Conservation (phyloP, 1,139 yeast species). For the Protomyces lactucae-debilis region DNA sequence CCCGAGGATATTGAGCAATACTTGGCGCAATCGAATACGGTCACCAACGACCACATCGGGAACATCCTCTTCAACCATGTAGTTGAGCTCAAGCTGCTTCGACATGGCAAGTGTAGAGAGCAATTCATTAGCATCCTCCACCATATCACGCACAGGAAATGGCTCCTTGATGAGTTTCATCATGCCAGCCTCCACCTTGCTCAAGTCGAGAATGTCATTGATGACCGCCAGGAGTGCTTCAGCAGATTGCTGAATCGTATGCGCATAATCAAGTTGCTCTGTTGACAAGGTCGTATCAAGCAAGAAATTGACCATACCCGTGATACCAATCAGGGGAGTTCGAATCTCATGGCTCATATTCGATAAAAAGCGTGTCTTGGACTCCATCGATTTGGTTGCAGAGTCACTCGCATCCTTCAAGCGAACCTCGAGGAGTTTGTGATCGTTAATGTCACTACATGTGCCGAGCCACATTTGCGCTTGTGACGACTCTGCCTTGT, state of each 20-base stretch:
- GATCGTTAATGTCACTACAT: slow-evolving; percentile 40
- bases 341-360: slow-evolving; percentile 62
- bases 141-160: slow-evolving; percentile 68
- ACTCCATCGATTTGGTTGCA: slow-evolving; percentile 36
- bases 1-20: slow-evolving; percentile 81
- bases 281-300: slow-evolving; percentile 72
- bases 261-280: slow-evolving; percentile 76
- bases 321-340: slow-evolving; percentile 85
- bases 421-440: slow-evolving; percentile 49
- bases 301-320: slow-evolving; percentile 94
- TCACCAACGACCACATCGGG: slow-evolving; percentile 83
- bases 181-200: slow-evolving; percentile 78
- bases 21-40: slow-evolving; percentile 79
- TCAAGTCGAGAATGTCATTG: slow-evolving; percentile 74
- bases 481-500: slow-evolving; percentile 36
- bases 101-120: slow-evolving; percentile 76
- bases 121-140: slow-evolving; percentile 74
- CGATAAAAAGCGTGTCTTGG: slow-evolving; percentile 31
- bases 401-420: slow-evolving; percentile 54
- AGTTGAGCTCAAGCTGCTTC: slow-evolving; percentile 67
- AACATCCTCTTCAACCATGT: slow-evolving; percentile 68
- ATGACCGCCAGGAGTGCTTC: slow-evolving; percentile 71
- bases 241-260: slow-evolving; percentile 72
- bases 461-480: slow-evolving; percentile 40
- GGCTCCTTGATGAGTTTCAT: slow-evolving; percentile 77